These are phyloP conservation scores for Balakata baccata DNA, from an alignment of 345 rosid genomes.

Conservation along the genomic window DNA sequence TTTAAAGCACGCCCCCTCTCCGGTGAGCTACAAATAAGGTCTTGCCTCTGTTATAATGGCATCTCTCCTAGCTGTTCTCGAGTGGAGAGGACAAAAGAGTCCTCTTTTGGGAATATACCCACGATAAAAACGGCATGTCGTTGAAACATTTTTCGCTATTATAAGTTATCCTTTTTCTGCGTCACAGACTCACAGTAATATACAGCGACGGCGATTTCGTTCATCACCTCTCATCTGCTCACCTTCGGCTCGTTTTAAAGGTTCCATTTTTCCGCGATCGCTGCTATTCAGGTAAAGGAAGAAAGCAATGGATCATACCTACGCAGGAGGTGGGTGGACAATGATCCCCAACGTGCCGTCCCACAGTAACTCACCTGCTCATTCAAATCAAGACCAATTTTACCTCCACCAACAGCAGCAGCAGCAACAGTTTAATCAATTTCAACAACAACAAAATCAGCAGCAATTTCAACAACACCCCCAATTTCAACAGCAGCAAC, in stretches of 20 bases:
- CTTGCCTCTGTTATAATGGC: background rate
- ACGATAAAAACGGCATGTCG: background rate
- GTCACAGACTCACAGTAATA: too few species aligned
- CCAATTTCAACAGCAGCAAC: constrained; percentile 15
- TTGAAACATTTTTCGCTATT: background rate
- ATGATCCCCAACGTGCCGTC: constrained; percentile 27
- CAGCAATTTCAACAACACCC: constrained; percentile 21
- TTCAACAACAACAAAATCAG: constrained; percentile 16
- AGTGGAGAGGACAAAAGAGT: background rate
- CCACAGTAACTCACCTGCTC: constrained; percentile 26
- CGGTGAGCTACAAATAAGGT: constrained; percentile 21
- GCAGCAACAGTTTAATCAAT: constrained; percentile 12
- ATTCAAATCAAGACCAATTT: constrained; percentile 29
- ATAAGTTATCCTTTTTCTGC: too few species aligned
- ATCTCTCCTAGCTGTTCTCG: background rate
- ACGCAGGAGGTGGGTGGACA: constrained; percentile 18
- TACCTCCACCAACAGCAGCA: constrained; percentile 12
- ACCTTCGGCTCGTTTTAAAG: background rate
- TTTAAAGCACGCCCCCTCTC: constrained; percentile 8
- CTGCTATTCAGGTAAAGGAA: background rate
- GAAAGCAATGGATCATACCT: constrained; percentile 21
- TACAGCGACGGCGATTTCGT: background rate
- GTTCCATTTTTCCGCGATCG: background rate
- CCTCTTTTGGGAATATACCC: background rate
- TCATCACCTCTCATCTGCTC: background rate